Evolutionary conservation across 2,329 filamentous ascomycete genomes (phyloP).

Genomic region (Neocucurbitaria cava): DNA sequence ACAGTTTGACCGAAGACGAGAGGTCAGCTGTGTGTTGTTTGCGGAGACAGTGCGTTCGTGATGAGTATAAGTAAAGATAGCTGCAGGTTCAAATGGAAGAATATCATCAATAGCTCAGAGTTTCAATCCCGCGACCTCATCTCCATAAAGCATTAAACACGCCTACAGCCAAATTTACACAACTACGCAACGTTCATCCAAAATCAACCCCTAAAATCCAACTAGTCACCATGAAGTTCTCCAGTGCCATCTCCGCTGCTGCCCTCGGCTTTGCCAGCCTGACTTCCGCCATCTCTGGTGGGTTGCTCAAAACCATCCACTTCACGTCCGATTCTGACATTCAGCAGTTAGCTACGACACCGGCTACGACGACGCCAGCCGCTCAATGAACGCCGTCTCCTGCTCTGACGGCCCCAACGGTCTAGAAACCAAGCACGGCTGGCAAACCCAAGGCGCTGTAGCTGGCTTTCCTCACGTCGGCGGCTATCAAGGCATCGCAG

Average conservation of each 20-base stretch:
- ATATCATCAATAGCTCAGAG: background rate
- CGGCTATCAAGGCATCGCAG: constrained; percentile 55
- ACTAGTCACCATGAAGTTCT: constrained; percentile 42
- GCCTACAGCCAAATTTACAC: too few relatives aligned
- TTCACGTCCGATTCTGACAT: constrained; percentile 6
- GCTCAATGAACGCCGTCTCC: constrained; percentile 64
- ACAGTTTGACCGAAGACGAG: constrained; percentile 23
- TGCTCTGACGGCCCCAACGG: constrained; percentile 75
- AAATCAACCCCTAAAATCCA: background rate
- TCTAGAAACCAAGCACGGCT: constrained; percentile 67
- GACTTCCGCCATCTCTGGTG: constrained; percentile 44
- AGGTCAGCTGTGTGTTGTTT: constrained; percentile 20
- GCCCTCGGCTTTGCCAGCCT: constrained; percentile 38
- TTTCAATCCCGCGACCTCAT: background rate
- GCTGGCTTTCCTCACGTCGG: constrained; percentile 59
- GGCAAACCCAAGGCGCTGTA: constrained; percentile 57
- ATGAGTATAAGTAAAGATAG: constrained; percentile 38
- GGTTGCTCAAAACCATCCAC: background rate
- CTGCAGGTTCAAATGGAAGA: constrained; percentile 10
- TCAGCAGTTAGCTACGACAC: constrained; percentile 71
- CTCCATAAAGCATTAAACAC: background rate
- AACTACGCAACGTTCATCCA: background rate
- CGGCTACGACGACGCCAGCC: constrained; percentile 69
- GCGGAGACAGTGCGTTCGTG: constrained; percentile 13
- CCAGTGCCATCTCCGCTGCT: constrained; percentile 28